A percentile compares a stretch with the other conserved stretches of the same genome.
Evolutionary conservation across 176 grass and related monocot genomes (phyloP).

Genomic region (Puccinellia tenuiflora): DNA sequence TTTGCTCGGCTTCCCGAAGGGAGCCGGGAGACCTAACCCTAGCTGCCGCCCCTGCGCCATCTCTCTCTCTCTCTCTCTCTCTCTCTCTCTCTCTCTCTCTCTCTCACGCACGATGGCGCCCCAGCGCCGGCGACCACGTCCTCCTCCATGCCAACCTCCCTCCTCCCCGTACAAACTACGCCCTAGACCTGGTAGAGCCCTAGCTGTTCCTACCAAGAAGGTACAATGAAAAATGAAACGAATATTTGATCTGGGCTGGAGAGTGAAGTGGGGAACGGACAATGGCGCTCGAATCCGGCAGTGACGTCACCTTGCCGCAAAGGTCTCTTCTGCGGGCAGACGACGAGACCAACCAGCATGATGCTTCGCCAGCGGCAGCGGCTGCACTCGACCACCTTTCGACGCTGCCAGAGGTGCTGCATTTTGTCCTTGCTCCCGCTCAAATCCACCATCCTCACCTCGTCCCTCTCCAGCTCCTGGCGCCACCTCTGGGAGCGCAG

Average conservation of each 20-base stretch:
- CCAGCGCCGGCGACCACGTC: no score
- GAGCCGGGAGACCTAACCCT: no score
- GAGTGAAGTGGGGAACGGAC: neutral
- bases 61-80: no score
- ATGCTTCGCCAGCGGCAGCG: neutral
- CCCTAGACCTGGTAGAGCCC: no score
- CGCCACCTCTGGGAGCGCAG: constrained; percentile 44
- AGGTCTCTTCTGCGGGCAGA: neutral
- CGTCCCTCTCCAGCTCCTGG: constrained; percentile 35
- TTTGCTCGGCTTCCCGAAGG: no score
- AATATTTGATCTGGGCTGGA: neutral
- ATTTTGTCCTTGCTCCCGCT: constrained; percentile 48
- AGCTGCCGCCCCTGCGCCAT: no score
- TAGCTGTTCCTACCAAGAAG: no score
- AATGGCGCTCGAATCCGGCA: neutral
- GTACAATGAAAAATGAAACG: neutral
- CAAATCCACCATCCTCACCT: constrained; percentile 44
- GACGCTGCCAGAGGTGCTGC: constrained; percentile 35
- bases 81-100: no score
- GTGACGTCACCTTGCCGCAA: neutral
- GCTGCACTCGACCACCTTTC: constrained; percentile 14
- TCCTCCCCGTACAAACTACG: no score
- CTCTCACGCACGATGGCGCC: no score
- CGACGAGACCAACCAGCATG: neutral
- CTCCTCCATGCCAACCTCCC: no score